These are phyloP conservation scores for Penicillium bovifimosum DNA, from an alignment of 495 filamentous ascomycete species.

Conservation along the genomic window DNA sequence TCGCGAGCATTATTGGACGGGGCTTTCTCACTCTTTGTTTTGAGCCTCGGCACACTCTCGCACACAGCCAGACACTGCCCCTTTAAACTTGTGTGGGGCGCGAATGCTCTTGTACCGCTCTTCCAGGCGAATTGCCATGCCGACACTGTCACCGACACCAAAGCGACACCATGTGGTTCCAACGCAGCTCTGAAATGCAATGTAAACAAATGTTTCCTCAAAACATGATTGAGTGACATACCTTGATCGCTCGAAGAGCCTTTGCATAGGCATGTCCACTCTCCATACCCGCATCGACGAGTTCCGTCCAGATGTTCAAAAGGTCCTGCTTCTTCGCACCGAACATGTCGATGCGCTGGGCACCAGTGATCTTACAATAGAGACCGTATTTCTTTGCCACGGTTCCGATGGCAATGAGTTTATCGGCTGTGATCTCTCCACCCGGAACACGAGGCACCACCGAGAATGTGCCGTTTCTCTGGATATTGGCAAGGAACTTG, in stretches of 20 bases:
- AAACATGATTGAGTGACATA: conserved; percentile 8
- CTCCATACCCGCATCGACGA: conserved; percentile 91
- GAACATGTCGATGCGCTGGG: conserved; percentile 94
- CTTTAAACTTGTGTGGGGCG: conserved; percentile 90
- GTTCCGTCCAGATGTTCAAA: conserved; percentile 77
- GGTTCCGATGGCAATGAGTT: conserved; percentile 79
- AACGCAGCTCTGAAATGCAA: conserved; percentile 61
- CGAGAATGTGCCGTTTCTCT: conserved; percentile 88
- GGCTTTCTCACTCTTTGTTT: conserved; percentile 71
- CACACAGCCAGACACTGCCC: conserved; percentile 86
- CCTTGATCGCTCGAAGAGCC: conserved; percentile 82
- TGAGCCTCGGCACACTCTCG: conserved; percentile 94
- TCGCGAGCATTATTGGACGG: background rate
- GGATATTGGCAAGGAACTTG: conserved; percentile 87
- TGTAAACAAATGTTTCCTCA: background rate
- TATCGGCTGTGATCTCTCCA: conserved; percentile 90
- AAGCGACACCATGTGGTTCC: conserved; percentile 94
- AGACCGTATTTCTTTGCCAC: conserved; percentile 85
- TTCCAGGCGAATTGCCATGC: conserved; percentile 88
- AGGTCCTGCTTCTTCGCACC: conserved; percentile 91
- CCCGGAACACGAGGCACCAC: conserved; percentile 82
- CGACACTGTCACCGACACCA: conserved; percentile 92
- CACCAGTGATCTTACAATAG: conserved; percentile 95
- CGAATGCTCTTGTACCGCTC: conserved; percentile 94
- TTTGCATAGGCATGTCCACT: conserved; percentile 95